These are phyloP conservation scores for Piloderma croceum DNA, from an alignment of 768 basidiomycete species.

Conservation along the genomic window DNA sequence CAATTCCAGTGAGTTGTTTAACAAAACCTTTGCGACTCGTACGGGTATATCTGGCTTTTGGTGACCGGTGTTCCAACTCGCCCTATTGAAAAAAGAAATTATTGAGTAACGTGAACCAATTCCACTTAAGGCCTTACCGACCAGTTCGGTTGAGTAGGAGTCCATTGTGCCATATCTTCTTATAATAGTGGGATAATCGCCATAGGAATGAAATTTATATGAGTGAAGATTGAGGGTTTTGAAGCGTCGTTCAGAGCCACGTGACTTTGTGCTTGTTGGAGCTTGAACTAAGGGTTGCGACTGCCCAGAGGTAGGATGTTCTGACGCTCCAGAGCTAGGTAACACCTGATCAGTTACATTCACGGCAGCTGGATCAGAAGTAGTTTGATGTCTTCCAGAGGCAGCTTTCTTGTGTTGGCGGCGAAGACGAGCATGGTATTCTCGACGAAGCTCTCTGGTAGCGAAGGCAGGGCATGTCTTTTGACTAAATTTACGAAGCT, in stretches of 20 bases:
- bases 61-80: slow-evolving; percentile 8
- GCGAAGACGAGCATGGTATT: slow-evolving; percentile 25
- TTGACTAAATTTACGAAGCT: slow-evolving; percentile 15
- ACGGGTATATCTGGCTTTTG: slow-evolving; percentile 1
- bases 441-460: slow-evolving; percentile 30
- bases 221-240: slow-evolving; percentile 4
- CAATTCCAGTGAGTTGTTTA: slow-evolving; percentile 1
- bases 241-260: neutral
- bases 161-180: slow-evolving; percentile 8
- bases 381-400: no score
- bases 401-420: slow-evolving; percentile 9
- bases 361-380: neutral
- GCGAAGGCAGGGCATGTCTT: slow-evolving; percentile 18
- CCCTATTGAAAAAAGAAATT: slow-evolving; percentile 2
- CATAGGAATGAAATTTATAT: slow-evolving; percentile 8
- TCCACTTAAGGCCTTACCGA: slow-evolving; percentile 10
- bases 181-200: slow-evolving; percentile 3
- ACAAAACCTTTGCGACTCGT: slow-evolving; percentile 1
- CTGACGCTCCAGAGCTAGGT: no score
- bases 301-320: no score
- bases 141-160: slow-evolving; percentile 13
- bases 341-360: neutral
- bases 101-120: neutral
- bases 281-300: no score
- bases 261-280: neutral